Evolutionary conservation across 306 rosid species (phyloP).

Genomic region (Pyrus communis): DNA sequence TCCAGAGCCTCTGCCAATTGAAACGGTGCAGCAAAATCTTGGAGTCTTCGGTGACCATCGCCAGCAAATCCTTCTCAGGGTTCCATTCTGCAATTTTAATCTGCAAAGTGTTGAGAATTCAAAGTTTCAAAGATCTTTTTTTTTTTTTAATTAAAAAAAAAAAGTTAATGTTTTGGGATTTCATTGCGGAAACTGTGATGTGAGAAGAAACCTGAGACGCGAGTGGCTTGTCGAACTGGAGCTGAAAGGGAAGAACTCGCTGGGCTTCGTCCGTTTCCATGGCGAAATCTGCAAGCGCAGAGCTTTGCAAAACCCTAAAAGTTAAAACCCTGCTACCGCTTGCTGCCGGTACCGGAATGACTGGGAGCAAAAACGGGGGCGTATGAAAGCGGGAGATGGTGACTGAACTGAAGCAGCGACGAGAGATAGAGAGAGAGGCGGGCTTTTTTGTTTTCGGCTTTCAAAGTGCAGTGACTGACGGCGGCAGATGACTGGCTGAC

Average conservation of each 20-base stretch:
- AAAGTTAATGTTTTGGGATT: not conserved
- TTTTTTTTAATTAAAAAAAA: not conserved
- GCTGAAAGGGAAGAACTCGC: slow-evolving; percentile 76
- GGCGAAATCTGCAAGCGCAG: not conserved
- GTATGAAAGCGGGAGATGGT: not conserved
- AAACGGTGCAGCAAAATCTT: slow-evolving; percentile 91
- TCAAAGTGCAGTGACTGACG: not conserved
- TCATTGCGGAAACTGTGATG: no score
- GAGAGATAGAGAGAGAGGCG: slow-evolving; percentile 5
- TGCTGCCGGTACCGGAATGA: not conserved
- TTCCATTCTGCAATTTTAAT: slow-evolving; percentile 89
- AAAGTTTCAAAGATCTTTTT: not conserved
- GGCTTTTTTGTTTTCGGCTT: slow-evolving; percentile 1
- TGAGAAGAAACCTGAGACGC: slow-evolving; percentile 58
- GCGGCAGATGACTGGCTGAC: not conserved
- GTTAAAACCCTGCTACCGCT: not conserved
- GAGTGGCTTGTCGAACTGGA: slow-evolving; percentile 81
- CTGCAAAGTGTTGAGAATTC: slow-evolving; percentile 21
- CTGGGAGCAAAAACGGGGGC: not conserved
- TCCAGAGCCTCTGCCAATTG: slow-evolving; percentile 97
- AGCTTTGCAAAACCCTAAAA: not conserved
- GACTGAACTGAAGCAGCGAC: not conserved
- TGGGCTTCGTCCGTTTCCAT: slow-evolving; percentile 77
- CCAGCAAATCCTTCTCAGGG: slow-evolving; percentile 96
- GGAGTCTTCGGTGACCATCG: slow-evolving; percentile 88